Base-by-base conservation (phyloP, 2,329 filamentous ascomycete species). In the Diaporthe helianthi region DNA sequence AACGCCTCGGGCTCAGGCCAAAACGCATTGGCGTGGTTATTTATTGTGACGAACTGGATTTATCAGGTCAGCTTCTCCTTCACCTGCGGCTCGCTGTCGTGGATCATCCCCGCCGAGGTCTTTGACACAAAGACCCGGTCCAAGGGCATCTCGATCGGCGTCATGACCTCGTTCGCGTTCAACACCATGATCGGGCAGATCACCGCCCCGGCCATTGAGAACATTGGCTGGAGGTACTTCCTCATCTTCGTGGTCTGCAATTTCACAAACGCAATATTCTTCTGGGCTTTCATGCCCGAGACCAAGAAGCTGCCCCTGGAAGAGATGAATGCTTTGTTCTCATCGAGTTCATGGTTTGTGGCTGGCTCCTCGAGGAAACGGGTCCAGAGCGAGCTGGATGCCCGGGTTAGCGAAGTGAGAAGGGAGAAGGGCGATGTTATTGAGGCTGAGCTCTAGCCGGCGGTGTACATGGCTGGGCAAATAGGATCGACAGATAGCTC, bases 251-350 rank as follows among this genome's bases (percentile, higher is more conserved):
- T 73, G 17, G 69, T 49, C 1, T 65, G 72, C 44, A 71, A 73
- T 22, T 65, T 65, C 24, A 49, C 72, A 6, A 73, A 69, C 54
- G 68, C 71, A 2, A 31, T 63, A 15, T 36, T 72, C 29, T 70
- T 73, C n/a, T 72, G 66, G 68, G 15, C 69, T 0, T 72, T 71
- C 68, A 72, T 72, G 22, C 68, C 71, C 1, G 72, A 73, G 66
- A 67, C 69, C n/a, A 73, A 69, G 33, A 67, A 67, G n/a, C 60
- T 71, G 13, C 60, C 65, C 19, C 71, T 73, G n/a, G 72, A 72
- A 46, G 71, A 71, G 41, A 61, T 73, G 29, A 47, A 65, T 4
- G 49, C 46, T 4, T 19, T 72, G 31, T 69, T 72, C 51, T 54
- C 47, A 6, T 55, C 36, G 4, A 38, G 29, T 3, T 63, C 67